Conservation (phyloP, 176 grass and related monocot species). For the Panicum miliaceum region DNA sequence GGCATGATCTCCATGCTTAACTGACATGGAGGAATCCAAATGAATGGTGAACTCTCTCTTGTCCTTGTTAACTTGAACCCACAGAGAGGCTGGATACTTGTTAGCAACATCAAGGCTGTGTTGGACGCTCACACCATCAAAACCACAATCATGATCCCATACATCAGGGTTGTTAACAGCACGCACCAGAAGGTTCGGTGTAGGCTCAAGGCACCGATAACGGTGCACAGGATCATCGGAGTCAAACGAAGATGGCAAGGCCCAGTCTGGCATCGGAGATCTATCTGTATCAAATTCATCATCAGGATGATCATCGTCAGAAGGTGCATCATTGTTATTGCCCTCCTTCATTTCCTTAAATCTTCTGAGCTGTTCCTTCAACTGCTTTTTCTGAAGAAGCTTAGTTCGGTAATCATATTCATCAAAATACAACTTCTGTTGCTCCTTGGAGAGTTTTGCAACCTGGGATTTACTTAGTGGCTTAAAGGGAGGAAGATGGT, state of each 20-base stretch:
- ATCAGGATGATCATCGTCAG: conserved; percentile 41
- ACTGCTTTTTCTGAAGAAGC: conserved; percentile 86
- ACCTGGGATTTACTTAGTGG: conserved; percentile 86
- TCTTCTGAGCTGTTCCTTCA: conserved; percentile 66
- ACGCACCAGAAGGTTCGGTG: conserved; percentile 61
- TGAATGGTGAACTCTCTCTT: conserved; percentile 85
- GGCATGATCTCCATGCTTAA: conserved; percentile 67
- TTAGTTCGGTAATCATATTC: conserved; percentile 84
- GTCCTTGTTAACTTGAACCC: conserved; percentile 83
- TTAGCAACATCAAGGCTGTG: conserved; percentile 53
- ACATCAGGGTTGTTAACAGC: conserved; percentile 71
- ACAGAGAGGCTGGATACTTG: conserved; percentile 60
- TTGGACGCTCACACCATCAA: conserved; percentile 76
- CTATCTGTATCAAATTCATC: conserved; percentile 51
- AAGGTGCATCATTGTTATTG: conserved; percentile 35
- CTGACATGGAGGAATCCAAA: conserved; percentile 80
- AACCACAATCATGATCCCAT: conserved; percentile 98
- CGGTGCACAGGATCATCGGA: conserved; percentile 72
- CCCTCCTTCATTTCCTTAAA: conserved; percentile 64
- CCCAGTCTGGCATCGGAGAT: conserved; percentile 71
- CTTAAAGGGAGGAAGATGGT: conserved; percentile 86
- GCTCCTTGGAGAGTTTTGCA: conserved; percentile 81
- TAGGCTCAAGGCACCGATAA: conserved; percentile 68
- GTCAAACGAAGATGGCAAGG: conserved; percentile 92
- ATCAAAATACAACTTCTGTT: conserved; percentile 80